Evolutionary conservation across 129 eudicot genomes (phyloP).

Genomic region (Helichrysum umbraculigerum): DNA sequence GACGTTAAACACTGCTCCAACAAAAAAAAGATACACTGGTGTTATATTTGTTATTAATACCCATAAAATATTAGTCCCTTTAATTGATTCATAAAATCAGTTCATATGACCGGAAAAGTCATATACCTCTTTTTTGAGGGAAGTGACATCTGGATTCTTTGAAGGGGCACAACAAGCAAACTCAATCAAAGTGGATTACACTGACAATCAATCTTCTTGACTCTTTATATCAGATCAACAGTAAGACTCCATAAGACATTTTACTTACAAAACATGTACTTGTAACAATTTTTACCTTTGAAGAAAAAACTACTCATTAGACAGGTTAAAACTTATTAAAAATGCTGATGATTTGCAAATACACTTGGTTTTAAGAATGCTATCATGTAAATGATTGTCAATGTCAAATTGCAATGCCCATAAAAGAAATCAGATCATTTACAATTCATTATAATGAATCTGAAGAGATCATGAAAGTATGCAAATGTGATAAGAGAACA

Average conservation of each 20-base stretch:
- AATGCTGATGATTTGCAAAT: neutral
- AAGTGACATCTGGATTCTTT: slow-evolving; percentile 2
- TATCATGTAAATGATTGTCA: neutral
- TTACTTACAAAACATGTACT: slow-evolving; percentile 5
- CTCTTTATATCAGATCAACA: slow-evolving; percentile 9
- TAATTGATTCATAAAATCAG: neutral
- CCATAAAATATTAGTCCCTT: neutral
- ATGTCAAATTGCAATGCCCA: neutral
- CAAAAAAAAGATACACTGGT: neutral
- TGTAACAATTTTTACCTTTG: neutral
- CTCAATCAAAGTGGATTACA: neutral
- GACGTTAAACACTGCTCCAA: neutral
- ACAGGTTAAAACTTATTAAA: neutral
- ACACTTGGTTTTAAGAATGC: neutral
- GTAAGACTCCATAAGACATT: neutral
- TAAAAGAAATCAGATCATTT: neutral
- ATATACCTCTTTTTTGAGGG: slow-evolving; percentile 2
- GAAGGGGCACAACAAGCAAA: neutral
- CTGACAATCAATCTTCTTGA: neutral
- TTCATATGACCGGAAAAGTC: slow-evolving; percentile 11
- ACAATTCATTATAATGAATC: neutral
- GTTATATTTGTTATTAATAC: neutral
- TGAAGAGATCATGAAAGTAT: slow-evolving; percentile 12
- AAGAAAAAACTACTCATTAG: neutral
- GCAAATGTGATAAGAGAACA: slow-evolving; percentile 8